Base-by-base conservation (phyloP, 306 rosid species). In the Vigna trinervia region DNA sequence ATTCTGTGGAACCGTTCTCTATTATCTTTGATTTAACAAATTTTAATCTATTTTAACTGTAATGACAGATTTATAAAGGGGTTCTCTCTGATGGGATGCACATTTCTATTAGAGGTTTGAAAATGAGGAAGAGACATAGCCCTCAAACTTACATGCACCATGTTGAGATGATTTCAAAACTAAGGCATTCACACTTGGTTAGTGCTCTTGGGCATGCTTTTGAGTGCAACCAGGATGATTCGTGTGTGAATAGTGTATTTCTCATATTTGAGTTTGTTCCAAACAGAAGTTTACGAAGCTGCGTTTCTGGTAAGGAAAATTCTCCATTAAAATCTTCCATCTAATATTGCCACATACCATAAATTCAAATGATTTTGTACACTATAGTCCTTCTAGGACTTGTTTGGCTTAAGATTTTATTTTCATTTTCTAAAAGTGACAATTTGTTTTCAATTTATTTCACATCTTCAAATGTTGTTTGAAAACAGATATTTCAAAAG, bases 181-280 rank as follows among this genome's bases (percentile, higher is more conserved):
- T 95, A 34, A 87, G 97, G 78, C 97, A 95, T 72, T 78, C 79
- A 15, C 94, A 95, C 80, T 85, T 95, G 86, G 91, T 87, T 79
- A 88, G 96, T 66, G 84, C 92, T 41, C 97, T 95, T 78, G 99
- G 99, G n/a, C 99, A 95, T 86, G 93, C 96, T 81, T 86, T 87
- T 69, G 97, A 95, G 83, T 83, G 84, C 88, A 81, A 69, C 64
- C 88, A 82, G n/a, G 93, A 92, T 60, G 92, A 88, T 69, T 84
- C 96, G 39, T 75, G 85, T 60, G 84, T 90, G 45, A 78, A 82
- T 90, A 87, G 87, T 78, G 73, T 95, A 41, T 88, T 71, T 82
- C 83, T 92, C 53, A 80, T 95, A 15, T 92, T 88, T 58, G 99
- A 95, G 89, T 89, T 89, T 82, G 84, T 84, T 79, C 90, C 93